Evolutionary conservation across 768 basidiomycete species (phyloP), one percentile per base, ranked within the genome.

Genomic region (Serendipita sp.): DNA sequence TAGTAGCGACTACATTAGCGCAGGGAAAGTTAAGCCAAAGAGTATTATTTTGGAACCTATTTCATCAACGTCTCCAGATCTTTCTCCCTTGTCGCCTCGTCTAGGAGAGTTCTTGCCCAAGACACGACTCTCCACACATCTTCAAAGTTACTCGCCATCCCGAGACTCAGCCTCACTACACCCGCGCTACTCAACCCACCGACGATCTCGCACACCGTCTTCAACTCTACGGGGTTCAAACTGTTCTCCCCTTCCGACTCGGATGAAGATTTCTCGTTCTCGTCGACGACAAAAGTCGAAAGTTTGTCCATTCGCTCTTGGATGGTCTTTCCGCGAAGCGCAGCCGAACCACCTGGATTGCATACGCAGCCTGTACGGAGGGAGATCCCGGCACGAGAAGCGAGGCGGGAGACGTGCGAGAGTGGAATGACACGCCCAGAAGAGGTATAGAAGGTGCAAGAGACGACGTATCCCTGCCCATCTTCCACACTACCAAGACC

Each of bases 331-430:
- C 56, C 56, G 32, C 90, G 78, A 15, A 92, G 74, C 3, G 86
- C 81, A 0, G 87, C 83, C 0, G 88, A 86, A 16, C 84, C 89
- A 8, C 90, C 90, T 13, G 89, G 88, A 68, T 92, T 92, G 71
- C 90, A 92, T 82, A 91, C 85, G 72, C 89, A 92, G 0, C 89
- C 89, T 2, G 89, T 88, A 47, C 89, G 84, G 37, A 92, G 74
- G 16, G 88, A 89, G 65, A 92, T 84, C 62, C 78, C 81, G 67
- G 80, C 35, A 35, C 16, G 16, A 4, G 56, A 60, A 10, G 56
- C 56, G 28, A 60, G 56, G 3, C 34, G 18, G 1, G 56, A 60
- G 34, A 60, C 56, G n/a, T 30, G 35, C 35, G 56, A 60, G 4
- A 60, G 35, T 32, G 56, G 56, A 38, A 60, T 60, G 16, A 60